Conservation (phyloP, 768 basidiomycete genomes). For the Galerina sulciceps region DNA sequence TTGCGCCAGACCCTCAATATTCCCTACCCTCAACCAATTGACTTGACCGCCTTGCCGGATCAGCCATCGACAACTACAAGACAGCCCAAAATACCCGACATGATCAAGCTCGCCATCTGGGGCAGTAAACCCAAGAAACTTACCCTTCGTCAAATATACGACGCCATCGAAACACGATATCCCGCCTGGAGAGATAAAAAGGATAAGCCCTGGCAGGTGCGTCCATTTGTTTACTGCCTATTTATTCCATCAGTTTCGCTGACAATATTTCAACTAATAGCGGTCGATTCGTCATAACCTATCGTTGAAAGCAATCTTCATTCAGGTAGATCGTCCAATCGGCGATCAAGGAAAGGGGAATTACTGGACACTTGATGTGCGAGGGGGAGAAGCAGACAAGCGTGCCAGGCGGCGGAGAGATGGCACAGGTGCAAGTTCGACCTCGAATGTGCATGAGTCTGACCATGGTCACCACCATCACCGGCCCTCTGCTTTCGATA, state of each 20-base stretch:
- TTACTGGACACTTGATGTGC: slow-evolving; percentile 7
- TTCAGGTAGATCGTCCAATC: neutral
- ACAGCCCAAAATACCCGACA: slow-evolving; percentile 9
- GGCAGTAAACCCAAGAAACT: slow-evolving; percentile 11
- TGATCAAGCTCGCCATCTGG: slow-evolving; percentile 21
- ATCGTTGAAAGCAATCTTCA: slow-evolving; percentile 3
- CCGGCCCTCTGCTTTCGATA: too few species aligned
- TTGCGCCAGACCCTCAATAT: slow-evolving; percentile 18
- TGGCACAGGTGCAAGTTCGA: too few species aligned
- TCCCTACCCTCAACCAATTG: slow-evolving; percentile 9
- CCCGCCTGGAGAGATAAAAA: neutral
- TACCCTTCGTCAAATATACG: slow-evolving; percentile 14
- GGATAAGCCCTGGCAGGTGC: slow-evolving; percentile 19
- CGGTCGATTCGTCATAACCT: slow-evolving; percentile 10
- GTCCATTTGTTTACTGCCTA: neutral
- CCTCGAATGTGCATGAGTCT: too few species aligned
- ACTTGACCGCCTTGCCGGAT: slow-evolving; percentile 17
- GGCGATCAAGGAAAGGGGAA: neutral
- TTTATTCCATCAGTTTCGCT: neutral
- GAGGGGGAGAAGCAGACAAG: neutral
- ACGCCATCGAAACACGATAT: slow-evolving; percentile 13
- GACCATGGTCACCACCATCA: too few species aligned
- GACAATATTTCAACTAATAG: neutral
- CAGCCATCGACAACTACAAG: neutral
- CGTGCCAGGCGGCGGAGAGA: neutral